A percentile compares a stretch with the other conserved stretches of the same genome.
Evolutionary conservation across 306 rosid genomes (phyloP).

Genomic region (Cicer arietinum): DNA sequence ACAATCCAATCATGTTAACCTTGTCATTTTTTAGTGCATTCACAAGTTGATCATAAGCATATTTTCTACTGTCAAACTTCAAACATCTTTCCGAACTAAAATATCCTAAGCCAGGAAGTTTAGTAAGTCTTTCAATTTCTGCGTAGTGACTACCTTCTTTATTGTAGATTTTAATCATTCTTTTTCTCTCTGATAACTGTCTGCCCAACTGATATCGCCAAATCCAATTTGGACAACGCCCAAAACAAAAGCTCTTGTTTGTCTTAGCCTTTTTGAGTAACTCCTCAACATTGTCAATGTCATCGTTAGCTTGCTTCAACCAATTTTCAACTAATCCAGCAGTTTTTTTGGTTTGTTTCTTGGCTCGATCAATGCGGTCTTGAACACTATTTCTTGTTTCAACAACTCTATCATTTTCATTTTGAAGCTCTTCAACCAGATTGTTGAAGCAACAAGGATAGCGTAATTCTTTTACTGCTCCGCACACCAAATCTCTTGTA

Average conservation of each 20-base stretch:
- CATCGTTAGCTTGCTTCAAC: background rate
- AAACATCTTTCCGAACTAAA: background rate
- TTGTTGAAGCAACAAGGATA: constrained; percentile 21
- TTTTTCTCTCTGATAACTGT: background rate
- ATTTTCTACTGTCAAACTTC: constrained; percentile 1
- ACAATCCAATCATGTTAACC: constrained; percentile 18
- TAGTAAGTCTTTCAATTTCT: background rate
- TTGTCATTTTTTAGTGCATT: constrained; percentile 20
- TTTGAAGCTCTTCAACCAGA: constrained; percentile 13
- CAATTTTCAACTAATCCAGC: background rate
- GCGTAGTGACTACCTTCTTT: background rate
- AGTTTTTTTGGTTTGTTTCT: background rate
- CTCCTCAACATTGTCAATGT: background rate
- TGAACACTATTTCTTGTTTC: background rate
- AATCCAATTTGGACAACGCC: constrained; percentile 18
- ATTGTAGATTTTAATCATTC: background rate
- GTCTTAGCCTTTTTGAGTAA: constrained; percentile 3
- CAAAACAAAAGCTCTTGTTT: background rate
- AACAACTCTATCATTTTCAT: background rate
- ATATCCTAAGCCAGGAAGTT: background rate
- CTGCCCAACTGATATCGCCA: background rate
- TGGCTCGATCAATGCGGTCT: background rate
- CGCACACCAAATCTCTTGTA: background rate
- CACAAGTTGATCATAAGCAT: background rate
- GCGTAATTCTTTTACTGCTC: background rate